Percentiles rank a stretch among this genome's conserved stretches.
phyloP scores from a whole-genome alignment of 1,284 basidiomycete species.

The Phylloboletellus chloephorus region DNA sequence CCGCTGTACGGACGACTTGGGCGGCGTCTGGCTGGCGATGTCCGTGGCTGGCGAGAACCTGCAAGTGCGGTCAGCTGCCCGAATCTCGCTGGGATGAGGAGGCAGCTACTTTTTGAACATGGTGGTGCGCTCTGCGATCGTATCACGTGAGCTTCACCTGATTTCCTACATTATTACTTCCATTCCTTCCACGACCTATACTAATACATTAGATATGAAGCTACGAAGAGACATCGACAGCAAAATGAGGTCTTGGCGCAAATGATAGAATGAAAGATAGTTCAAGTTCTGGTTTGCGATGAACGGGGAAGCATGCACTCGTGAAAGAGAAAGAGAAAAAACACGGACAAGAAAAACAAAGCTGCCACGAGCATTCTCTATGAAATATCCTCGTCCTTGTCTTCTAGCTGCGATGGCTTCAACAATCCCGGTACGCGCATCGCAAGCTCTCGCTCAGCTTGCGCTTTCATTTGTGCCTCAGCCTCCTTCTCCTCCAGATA shows the following conservation, averaged over 20 bases:
- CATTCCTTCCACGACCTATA: conserved; percentile 30
- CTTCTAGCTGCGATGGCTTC: conserved; percentile 91
- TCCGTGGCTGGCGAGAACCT: conserved; percentile 87
- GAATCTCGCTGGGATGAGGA: not conserved
- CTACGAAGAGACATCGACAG: conserved; percentile 30
- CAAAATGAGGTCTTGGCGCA: conserved; percentile 22
- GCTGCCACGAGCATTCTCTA: conserved; percentile 16
- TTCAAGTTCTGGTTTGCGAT: conserved; percentile 23
- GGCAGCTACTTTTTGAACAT: conserved; percentile 33
- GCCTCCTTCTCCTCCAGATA: conserved; percentile 95
- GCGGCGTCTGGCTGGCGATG: conserved; percentile 86
- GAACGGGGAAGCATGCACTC: conserved; percentile 21
- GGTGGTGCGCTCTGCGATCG: conserved; percentile 18
- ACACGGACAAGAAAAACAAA: conserved; percentile 3
- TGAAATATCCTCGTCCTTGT: conserved; percentile 83
- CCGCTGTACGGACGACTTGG: conserved; percentile 93
- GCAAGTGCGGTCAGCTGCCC: conserved; percentile 14
- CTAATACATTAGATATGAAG: conserved; percentile 36
- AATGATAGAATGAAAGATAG: conserved; percentile 26
- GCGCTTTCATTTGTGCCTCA: conserved; percentile 61
- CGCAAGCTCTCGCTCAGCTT: conserved; percentile 82
- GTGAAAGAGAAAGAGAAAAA: conserved; percentile 17
- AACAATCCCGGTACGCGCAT: conserved; percentile 98
- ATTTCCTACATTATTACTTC: conserved; percentile 31
- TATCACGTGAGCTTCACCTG: conserved; percentile 19